phyloP scores from a whole-genome alignment of 768 basidiomycete species.

The Cystofilobasidium bisporidii region DNA sequence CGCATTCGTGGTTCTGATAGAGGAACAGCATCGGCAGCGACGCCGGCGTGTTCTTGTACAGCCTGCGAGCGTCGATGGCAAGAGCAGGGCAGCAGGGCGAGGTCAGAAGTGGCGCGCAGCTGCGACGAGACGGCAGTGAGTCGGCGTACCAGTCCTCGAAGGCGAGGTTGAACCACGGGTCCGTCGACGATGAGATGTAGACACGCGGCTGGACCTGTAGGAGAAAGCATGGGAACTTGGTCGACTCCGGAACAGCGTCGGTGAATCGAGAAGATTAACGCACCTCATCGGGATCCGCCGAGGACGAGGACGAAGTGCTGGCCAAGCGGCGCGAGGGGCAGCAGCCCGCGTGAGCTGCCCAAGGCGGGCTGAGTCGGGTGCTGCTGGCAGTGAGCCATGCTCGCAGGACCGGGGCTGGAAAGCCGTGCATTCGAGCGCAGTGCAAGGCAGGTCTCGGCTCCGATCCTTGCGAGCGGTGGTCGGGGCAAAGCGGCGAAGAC shows the following conservation, averaged over 20 bases:
- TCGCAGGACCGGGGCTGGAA: not conserved
- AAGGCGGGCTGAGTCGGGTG: not conserved
- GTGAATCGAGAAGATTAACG: not conserved
- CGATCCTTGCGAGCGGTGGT: too few relatives aligned
- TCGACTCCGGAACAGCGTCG: not conserved
- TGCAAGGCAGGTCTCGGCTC: too few relatives aligned
- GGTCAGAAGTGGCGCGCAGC: not conserved
- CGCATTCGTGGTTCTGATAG: conserved; percentile 79
- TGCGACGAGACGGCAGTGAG: not conserved
- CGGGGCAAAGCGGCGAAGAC: too few relatives aligned
- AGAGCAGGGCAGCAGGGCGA: not conserved
- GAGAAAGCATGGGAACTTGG: not conserved
- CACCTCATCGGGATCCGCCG: not conserved
- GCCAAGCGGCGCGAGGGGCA: not conserved
- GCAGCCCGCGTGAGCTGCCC: not conserved
- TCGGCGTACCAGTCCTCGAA: conserved; percentile 73
- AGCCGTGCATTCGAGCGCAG: too few relatives aligned
- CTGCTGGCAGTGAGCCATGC: not conserved
- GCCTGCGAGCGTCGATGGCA: conserved; percentile 43
- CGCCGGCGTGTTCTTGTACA: conserved; percentile 66
- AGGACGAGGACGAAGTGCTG: not conserved
- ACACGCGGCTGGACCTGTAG: conserved; percentile 31
- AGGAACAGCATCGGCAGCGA: conserved; percentile 67
- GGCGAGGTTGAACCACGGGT: conserved; percentile 82
- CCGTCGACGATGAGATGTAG: conserved; percentile 59